phyloP scores from a whole-genome alignment of 2,329 filamentous ascomycete genomes.

The Simplicillium sp. region DNA sequence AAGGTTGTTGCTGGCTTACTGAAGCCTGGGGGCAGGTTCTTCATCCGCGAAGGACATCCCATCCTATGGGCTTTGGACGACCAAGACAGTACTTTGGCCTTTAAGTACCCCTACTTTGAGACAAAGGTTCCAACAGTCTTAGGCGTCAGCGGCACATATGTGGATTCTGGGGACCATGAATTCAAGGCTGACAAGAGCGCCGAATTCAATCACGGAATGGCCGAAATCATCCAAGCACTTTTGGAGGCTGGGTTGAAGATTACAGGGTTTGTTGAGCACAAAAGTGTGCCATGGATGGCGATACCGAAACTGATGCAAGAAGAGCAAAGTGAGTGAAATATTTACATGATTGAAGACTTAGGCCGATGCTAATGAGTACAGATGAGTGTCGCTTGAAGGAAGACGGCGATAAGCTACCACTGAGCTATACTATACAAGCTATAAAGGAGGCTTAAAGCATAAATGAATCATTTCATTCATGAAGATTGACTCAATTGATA shows the following conservation, averaged over 20 bases:
- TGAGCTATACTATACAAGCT: too few species aligned
- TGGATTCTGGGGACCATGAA: slow-evolving; percentile 2
- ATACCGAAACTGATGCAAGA: slow-evolving; percentile 5
- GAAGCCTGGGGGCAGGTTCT: slow-evolving; percentile 7
- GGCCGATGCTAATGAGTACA: too few species aligned
- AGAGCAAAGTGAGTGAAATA: slow-evolving; percentile 1
- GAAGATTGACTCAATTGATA: too few species aligned
- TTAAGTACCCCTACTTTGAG: slow-evolving; percentile 10
- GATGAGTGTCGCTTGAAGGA: too few species aligned
- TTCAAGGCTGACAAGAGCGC: slow-evolving; percentile 4
- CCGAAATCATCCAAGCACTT: slow-evolving; percentile 10
- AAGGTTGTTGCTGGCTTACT: slow-evolving; percentile 6
- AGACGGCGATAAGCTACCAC: too few species aligned
- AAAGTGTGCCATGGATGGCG: slow-evolving; percentile 8
- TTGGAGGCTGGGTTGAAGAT: slow-evolving; percentile 5
- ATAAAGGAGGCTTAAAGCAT: too few species aligned
- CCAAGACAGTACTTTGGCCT: neutral
- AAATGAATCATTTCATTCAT: too few species aligned
- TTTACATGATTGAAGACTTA: too few species aligned
- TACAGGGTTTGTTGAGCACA: slow-evolving; percentile 7
- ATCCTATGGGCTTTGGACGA: slow-evolving; percentile 8
- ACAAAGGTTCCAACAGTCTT: slow-evolving; percentile 3
- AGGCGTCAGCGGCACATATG: slow-evolving; percentile 5
- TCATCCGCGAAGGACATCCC: slow-evolving; percentile 9
- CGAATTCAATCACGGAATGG: slow-evolving; percentile 9